A percentile compares a stretch with the other conserved stretches of the same genome.
phyloP scores from a whole-genome alignment of 2,329 filamentous ascomycete species.

The Fusarium brevicatenulatum region DNA sequence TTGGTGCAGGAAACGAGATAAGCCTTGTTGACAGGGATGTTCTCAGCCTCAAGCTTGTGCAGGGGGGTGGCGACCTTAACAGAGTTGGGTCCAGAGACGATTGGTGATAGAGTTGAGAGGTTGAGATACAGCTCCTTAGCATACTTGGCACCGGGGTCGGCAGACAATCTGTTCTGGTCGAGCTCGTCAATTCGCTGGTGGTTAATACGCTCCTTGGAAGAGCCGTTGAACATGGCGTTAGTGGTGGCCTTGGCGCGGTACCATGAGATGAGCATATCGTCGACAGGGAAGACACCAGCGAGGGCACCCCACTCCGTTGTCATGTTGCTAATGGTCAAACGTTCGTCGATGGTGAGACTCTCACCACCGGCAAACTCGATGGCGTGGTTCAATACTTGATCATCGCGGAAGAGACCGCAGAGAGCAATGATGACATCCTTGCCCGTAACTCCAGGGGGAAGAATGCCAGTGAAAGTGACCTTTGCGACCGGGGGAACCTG shows the following conservation, averaged over 20 bases:
- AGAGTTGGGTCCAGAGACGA: conserved; percentile 87
- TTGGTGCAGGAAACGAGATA: conserved; percentile 95
- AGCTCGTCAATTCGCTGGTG: conserved; percentile 80
- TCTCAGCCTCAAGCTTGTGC: conserved; percentile 73
- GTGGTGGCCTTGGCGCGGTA: conserved; percentile 79
- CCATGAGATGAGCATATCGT: conserved; percentile 77
- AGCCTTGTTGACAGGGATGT: conserved; percentile 83
- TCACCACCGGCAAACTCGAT: conserved; percentile 88
- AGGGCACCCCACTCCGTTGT: conserved; percentile 83
- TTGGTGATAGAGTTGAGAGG: conserved; percentile 84
- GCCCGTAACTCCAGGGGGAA: conserved; percentile 84
- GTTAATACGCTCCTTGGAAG: conserved; percentile 69
- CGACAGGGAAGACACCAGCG: conserved; percentile 74
- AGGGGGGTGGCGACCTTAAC: conserved; percentile 89
- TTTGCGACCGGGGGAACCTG: conserved; percentile 86
- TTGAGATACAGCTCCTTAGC: conserved; percentile 86
- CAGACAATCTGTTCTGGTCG: conserved; percentile 70
- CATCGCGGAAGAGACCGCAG: conserved; percentile 84
- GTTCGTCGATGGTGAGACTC: conserved; percentile 77
- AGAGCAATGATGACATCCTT: conserved; percentile 95
- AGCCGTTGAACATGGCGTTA: conserved; percentile 67
- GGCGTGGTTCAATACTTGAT: conserved; percentile 90
- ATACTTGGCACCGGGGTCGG: conserved; percentile 82
- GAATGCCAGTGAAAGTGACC: conserved; percentile 77
- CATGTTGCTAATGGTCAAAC: conserved; percentile 83